Base-by-base conservation (phyloP, 2,329 filamentous ascomycete genomes). In the Ophiostoma populinum region DNA sequence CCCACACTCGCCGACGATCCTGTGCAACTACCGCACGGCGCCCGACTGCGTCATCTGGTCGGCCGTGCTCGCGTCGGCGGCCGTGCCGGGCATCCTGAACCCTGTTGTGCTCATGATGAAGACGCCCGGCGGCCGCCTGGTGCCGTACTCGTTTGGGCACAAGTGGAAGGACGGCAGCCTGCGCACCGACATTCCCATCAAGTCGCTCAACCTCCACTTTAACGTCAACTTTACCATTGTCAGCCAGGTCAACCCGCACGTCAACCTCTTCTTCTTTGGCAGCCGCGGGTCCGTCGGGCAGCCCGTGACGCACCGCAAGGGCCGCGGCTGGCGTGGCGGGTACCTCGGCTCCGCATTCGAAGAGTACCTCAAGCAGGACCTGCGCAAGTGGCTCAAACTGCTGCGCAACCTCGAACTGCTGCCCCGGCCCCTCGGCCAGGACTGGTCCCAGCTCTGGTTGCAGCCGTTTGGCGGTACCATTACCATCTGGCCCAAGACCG, bases 11-110 rank as follows among this genome's bases (percentile, higher is more conserved):
- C 87, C 71, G 7, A 75, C 85, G 1, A 93, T 98, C 44, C 65
- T 98, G 7, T 83, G 83, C 50, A 98, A 98, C 56, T 93, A 95
- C 52, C 68, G 94, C 21, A 95, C 90, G 2, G 80, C 80, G 16
- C 90, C 90, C 0, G 85, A 98, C 58, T 98, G 90, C 51, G 90
- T 98, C 26, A 92, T 98, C 42, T 98, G 92, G 90, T 93, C 85
- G 9, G 87, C 90, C 2, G 85, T 95, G 3, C 53, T 98, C 29
- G 90, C 90, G 1, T 94, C 86, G 6, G 90, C 90, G 4, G 90
- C 90, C 5, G 90, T 98, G 0, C 90, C 90, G 0, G 90, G 90
- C 2, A 95, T 98, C 38, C 61, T 95, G 24, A 95, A 95, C 49
- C 90, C 90, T 0, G 81, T 92, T 3, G 87, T 98, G 1, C 71